Evolutionary conservation across 2,329 filamentous ascomycete species (phyloP).

Genomic region (Sarocladium brachiariae): DNA sequence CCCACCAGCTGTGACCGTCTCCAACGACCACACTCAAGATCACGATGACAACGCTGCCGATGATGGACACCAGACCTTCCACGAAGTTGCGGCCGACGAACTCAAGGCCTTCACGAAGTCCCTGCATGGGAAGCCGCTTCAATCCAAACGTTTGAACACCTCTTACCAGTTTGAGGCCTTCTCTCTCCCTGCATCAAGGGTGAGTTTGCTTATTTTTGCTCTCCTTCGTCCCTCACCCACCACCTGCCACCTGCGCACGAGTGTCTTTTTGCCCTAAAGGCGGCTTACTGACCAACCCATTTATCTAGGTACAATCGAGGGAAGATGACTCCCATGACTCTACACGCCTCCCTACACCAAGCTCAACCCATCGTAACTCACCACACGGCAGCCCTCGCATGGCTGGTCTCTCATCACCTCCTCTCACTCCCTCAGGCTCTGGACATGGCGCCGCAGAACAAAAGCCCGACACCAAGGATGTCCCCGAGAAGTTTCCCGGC

Average conservation of each 20-base stretch:
- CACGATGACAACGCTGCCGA: conserved; percentile 13
- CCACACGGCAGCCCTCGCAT: conserved; percentile 60
- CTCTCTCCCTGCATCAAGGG: conserved; percentile 77
- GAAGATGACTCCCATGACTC: conserved; percentile 54
- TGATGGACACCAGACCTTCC: conserved; percentile 23
- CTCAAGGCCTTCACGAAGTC: conserved; percentile 65
- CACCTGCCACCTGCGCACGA: conserved; percentile 11
- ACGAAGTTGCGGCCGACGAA: conserved; percentile 51
- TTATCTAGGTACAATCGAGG: conserved; percentile 48
- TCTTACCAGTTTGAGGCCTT: conserved; percentile 79
- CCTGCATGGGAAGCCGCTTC: conserved; percentile 67
- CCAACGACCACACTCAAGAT: conserved; percentile 15
- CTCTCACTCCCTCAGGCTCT: conserved; percentile 79
- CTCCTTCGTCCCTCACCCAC: not conserved
- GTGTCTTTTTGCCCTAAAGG: too few relatives aligned
- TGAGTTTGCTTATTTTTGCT: conserved; percentile 39
- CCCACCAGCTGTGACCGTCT: conserved; percentile 15
- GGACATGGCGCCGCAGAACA: conserved; percentile 24
- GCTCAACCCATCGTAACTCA: conserved; percentile 57
- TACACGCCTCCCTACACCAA: conserved; percentile 58
- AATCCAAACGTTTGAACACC: conserved; percentile 76
- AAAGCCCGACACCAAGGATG: conserved; percentile 23
- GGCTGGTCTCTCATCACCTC: conserved; percentile 76
- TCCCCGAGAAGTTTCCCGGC: conserved; percentile 30
- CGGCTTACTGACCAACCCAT: too few relatives aligned